Percentiles rank a stretch among this genome's conserved stretches.
Evolutionary conservation across 2,329 filamentous ascomycete genomes (phyloP).

Genomic region (Fulvia fulva): DNA sequence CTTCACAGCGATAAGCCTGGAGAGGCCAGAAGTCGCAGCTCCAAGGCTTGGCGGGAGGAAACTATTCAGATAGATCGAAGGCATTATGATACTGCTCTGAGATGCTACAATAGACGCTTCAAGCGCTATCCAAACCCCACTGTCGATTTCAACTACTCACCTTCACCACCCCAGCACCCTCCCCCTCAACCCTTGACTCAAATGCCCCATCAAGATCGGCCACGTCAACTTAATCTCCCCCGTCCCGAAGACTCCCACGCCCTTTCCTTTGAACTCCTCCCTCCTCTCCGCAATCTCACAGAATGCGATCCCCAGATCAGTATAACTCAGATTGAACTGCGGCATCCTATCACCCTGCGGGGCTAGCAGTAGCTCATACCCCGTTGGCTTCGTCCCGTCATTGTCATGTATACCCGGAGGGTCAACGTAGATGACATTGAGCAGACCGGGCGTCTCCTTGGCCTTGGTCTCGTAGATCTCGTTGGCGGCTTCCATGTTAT

Average conservation of each 20-base stretch:
- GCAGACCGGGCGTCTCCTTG: background rate
- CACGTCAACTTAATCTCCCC: constrained; percentile 18
- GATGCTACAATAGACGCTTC: background rate
- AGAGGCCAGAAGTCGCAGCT: constrained; percentile 38
- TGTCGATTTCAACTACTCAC: background rate
- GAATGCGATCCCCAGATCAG: constrained; percentile 23
- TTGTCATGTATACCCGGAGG: constrained; percentile 14
- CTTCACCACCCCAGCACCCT: background rate
- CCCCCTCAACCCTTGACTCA: background rate
- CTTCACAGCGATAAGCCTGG: constrained; percentile 48
- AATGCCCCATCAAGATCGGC: constrained; percentile 12
- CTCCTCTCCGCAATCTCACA: constrained; percentile 20
- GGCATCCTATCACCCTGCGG: constrained; percentile 6
- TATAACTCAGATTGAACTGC: constrained; percentile 17
- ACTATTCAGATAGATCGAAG: constrained; percentile 40
- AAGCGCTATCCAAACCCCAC: background rate
- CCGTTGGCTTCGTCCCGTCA: constrained; percentile 11
- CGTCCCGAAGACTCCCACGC: constrained; percentile 18
- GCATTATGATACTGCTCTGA: background rate
- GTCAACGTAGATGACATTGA: constrained; percentile 15
- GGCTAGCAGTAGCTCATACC: constrained; percentile 9
- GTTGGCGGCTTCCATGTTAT: background rate
- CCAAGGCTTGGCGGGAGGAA: constrained; percentile 44
- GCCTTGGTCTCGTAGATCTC: background rate
- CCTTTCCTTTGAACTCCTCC: constrained; percentile 17